phyloP scores from a whole-genome alignment of 257 asterid genomes.

The Perilla frutescens region DNA sequence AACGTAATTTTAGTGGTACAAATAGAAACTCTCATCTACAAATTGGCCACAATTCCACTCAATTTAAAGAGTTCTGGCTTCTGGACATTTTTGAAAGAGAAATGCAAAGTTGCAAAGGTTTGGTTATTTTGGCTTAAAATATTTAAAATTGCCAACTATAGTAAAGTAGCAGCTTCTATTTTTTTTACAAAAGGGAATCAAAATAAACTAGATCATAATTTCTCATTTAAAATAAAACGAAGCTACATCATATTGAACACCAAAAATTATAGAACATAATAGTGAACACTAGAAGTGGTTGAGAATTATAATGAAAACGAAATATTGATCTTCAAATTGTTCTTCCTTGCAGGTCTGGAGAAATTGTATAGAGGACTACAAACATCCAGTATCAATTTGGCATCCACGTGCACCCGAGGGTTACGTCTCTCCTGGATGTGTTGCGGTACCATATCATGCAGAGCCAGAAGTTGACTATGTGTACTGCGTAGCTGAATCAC shows the following conservation, averaged over 20 bases:
- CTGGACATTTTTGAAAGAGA: too few species aligned
- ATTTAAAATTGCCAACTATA: too few species aligned
- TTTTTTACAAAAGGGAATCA: neutral
- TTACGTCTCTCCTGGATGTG: constrained; percentile 79
- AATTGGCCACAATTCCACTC: too few species aligned
- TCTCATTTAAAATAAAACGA: neutral
- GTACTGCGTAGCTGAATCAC: constrained; percentile 75
- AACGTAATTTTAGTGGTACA: too few species aligned
- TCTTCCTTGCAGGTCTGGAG: constrained; percentile 77
- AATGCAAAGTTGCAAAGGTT: neutral
- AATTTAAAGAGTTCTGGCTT: too few species aligned
- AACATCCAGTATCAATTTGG: constrained; percentile 80
- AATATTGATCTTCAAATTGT: neutral
- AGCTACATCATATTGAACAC: too few species aligned
- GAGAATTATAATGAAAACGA: neutral
- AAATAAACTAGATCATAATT: neutral
- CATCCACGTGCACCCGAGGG: constrained; percentile 96
- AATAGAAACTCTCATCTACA: too few species aligned
- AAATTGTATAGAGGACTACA: constrained; percentile 83
- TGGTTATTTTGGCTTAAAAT: neutral
- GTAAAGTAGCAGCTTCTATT: neutral
- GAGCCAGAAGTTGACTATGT: constrained; percentile 77
- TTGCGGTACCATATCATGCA: constrained; percentile 61
- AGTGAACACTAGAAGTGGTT: neutral
- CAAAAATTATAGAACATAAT: too few species aligned